Percentiles rank a stretch among this genome's conserved stretches.
phyloP scores from a whole-genome alignment of 2,329 filamentous ascomycete genomes.

The Botrytis paeoniae region DNA sequence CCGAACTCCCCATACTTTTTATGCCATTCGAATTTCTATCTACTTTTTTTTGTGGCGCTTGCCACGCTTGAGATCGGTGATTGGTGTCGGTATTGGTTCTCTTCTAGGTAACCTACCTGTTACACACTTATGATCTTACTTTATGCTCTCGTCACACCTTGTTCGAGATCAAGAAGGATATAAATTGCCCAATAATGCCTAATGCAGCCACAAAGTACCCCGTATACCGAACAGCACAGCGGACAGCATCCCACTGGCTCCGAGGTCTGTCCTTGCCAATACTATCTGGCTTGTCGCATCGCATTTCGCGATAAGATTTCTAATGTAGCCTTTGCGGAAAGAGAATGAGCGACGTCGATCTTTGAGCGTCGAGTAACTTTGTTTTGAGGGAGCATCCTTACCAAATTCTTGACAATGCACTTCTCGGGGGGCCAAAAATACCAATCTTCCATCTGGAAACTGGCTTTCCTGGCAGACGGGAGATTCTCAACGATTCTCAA shows the following conservation, averaged over 20 bases:
- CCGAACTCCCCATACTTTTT: not conserved
- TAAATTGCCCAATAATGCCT: constrained; percentile 20
- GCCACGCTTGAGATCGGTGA: constrained; percentile 3
- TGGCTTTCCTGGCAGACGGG: not conserved
- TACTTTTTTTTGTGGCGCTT: not conserved
- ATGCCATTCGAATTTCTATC: not conserved
- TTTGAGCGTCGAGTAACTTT: not conserved
- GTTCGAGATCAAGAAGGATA: not conserved
- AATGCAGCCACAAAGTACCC: constrained; percentile 14
- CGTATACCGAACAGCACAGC: constrained; percentile 4
- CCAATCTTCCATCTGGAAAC: not conserved
- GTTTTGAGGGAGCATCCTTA: not conserved
- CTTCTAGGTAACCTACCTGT: not conserved
- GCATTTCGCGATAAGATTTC: constrained; percentile 2
- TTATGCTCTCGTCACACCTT: constrained; percentile 17
- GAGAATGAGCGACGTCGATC: constrained; percentile 16
- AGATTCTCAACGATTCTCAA: not conserved
- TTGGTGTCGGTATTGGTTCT: not conserved
- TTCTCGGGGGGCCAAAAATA: not conserved
- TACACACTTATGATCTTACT: not conserved
- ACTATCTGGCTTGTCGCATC: not conserved
- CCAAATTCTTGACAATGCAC: not conserved
- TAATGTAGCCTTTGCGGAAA: constrained; percentile 3
- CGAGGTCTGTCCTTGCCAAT: constrained; percentile 16
- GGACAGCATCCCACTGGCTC: constrained; percentile 8